A percentile compares a stretch with the other conserved stretches of the same genome.
Evolutionary conservation across 345 rosid genomes (phyloP).

Genomic region (Abelmoschus esculentus): DNA sequence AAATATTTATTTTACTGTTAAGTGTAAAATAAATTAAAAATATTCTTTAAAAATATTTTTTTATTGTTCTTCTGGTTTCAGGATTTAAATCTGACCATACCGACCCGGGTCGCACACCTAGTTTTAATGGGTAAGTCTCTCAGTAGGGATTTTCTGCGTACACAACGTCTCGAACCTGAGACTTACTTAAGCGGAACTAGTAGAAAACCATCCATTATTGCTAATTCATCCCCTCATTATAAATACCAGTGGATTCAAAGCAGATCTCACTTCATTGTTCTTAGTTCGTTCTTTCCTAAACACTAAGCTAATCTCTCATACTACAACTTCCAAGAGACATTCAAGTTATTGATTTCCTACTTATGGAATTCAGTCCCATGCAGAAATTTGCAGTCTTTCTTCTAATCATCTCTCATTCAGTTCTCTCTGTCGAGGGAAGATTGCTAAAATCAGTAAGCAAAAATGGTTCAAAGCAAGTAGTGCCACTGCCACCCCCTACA

Average conservation of each 20-base stretch:
- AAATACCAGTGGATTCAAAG: slow-evolving; percentile 8
- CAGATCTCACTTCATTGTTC: slow-evolving; percentile 5
- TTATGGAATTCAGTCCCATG: slow-evolving; percentile 5
- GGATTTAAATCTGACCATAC: no score
- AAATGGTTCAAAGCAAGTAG: not conserved
- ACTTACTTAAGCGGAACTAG: no score
- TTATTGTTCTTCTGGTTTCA: no score
- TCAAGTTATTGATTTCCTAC: not conserved
- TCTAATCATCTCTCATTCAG: slow-evolving; percentile 18
- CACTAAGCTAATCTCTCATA: not conserved
- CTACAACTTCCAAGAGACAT: not conserved
- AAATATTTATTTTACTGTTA: no score
- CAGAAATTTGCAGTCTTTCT: slow-evolving; percentile 7
- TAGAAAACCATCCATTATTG: not conserved
- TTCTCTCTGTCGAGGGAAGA: slow-evolving; percentile 29
- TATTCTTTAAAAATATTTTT: no score
- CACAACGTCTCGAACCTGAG: no score
- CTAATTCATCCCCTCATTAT: slow-evolving; percentile 9
- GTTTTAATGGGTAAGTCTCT: no score
- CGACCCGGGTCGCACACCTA: no score
- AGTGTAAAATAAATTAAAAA: no score
- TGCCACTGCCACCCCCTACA: not conserved
- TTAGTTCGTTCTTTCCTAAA: not conserved
- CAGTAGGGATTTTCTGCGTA: no score
- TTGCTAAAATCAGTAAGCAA: slow-evolving; percentile 16